Evolutionary conservation across 1,284 basidiomycete genomes (phyloP).

Genomic region (Peniophora sp.): DNA sequence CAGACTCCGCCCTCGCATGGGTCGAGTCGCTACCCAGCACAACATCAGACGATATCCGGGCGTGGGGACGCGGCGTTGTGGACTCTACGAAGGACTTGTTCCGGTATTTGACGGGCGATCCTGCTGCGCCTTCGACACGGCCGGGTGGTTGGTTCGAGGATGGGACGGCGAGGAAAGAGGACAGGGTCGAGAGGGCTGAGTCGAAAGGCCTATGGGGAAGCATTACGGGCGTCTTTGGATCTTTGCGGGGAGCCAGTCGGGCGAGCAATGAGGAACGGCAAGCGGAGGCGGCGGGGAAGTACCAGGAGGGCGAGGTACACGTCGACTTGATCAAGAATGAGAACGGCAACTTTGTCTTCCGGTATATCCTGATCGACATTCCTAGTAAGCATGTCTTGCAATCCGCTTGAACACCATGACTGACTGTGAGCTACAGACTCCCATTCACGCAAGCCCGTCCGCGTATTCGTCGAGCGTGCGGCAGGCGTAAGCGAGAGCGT

Average conservation of each 20-base stretch:
- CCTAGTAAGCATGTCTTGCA: constrained; percentile 47
- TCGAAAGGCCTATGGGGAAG: constrained; percentile 37
- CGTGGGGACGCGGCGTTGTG: constrained; percentile 29
- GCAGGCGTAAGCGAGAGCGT: constrained; percentile 64
- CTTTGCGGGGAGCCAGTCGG: constrained; percentile 39
- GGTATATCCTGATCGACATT: constrained; percentile 71
- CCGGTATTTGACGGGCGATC: constrained; percentile 62
- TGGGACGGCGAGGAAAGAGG: constrained; percentile 20
- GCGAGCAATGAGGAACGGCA: constrained; percentile 22
- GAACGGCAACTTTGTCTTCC: constrained; percentile 68
- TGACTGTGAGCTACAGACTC: constrained; percentile 40
- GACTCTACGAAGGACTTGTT: constrained; percentile 50
- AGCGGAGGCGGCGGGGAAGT: constrained; percentile 34
- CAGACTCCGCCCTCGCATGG: constrained; percentile 34
- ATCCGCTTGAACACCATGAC: constrained; percentile 2
- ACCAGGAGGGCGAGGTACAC: constrained; percentile 72
- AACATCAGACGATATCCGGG: constrained; percentile 40
- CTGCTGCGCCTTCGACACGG: constrained; percentile 10
- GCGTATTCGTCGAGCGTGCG: constrained; percentile 64
- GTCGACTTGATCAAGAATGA: constrained; percentile 70
- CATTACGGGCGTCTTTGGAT: constrained; percentile 62
- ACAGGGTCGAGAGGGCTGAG: constrained; percentile 11
- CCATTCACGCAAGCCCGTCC: constrained; percentile 48
- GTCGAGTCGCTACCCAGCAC: constrained; percentile 17
- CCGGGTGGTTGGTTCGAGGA: constrained; percentile 3